These are phyloP conservation scores for Rhodotorula sphaerocarpa DNA, from an alignment of 768 basidiomycete genomes.

Conservation along the genomic window DNA sequence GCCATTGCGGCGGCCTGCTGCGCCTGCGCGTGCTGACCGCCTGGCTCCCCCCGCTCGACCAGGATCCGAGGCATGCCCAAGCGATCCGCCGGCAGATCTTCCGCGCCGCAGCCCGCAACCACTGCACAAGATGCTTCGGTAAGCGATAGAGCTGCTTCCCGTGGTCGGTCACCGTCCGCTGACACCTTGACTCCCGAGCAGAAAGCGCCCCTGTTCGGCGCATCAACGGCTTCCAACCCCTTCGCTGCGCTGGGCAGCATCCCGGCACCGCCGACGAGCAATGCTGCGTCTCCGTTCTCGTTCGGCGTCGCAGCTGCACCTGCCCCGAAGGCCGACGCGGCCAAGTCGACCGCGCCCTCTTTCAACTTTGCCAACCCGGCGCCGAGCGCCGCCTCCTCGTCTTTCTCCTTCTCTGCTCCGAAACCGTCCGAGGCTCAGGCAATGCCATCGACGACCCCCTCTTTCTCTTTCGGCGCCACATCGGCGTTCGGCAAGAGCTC, in stretches of 20 bases:
- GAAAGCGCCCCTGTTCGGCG: conserved; percentile 14
- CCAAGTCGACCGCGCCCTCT: neutral
- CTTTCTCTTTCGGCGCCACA: neutral
- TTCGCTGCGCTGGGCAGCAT: neutral
- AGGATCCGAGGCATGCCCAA: conserved; percentile 30
- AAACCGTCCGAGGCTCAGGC: neutral
- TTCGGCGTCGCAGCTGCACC: conserved; percentile 8
- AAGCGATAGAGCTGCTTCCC: too few relatives aligned
- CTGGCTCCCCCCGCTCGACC: neutral
- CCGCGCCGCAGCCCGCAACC: neutral
- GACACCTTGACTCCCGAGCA: too few relatives aligned
- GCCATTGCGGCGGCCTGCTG: neutral
- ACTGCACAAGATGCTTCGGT: conserved; percentile 1
- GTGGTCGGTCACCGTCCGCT: too few relatives aligned
- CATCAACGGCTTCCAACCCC: neutral
- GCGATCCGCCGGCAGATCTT: conserved; percentile 8
- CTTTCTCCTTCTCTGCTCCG: conserved; percentile 6
- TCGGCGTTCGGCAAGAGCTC: too few relatives aligned
- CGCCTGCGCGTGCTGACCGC: neutral
- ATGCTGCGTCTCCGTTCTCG: neutral
- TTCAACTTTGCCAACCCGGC: neutral
- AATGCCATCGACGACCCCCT: neutral
- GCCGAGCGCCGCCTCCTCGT: neutral
- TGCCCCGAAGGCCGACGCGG: neutral
- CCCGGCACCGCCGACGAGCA: neutral